Base-by-base conservation (phyloP, 2,329 filamentous ascomycete species). In the Cercospora berteroae region DNA sequence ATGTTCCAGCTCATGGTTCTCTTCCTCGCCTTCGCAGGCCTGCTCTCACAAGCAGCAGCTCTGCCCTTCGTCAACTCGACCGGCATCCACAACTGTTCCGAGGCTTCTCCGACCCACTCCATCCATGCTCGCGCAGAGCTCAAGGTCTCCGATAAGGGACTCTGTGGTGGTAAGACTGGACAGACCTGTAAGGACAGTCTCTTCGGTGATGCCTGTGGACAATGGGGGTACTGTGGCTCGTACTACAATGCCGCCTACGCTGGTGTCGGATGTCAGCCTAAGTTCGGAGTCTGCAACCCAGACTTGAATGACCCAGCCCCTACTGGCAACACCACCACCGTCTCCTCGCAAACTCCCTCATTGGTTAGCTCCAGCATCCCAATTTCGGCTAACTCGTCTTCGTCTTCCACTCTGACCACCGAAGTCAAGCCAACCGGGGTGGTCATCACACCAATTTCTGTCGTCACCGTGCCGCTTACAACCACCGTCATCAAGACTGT, bases 191-290 rank as follows among this genome's bases (percentile, higher is more conserved):
- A 33, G 25, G 16, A 63, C 9, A 36, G 25, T 12, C n/a, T 52
- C 10, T 52, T 63, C 31, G 60, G 60, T 18, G 60, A 63, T 10
- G 29, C 23, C 0, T 55, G 60, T n/a, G 31, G 44, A 4, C 27
- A 18, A 1, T 63, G 60, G 44, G 60, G 60, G 1, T 63, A 20
- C 60, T 63, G 60, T 16, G 60, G 60, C 42, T 63, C 60, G 2
- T 63, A 63, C 60, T 63, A 63, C 48, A 12, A 63, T 3, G 27
- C 44, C 1, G 27, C 48, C 1, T 63, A 55, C 16, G 60, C 60
- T 55, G 60, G 60, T 3, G 9, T 6, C 0, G 48, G 48, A 0
- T 63, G 48, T 8, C 60, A 63, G 12, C 0, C 4, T 3, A 48
- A 16, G 10, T 63, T 4, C 18, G 60, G 60, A 0, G 3, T 29